Evolutionary conservation across 345 rosid genomes (phyloP).

Genomic region (Lumnitzera littorea): DNA sequence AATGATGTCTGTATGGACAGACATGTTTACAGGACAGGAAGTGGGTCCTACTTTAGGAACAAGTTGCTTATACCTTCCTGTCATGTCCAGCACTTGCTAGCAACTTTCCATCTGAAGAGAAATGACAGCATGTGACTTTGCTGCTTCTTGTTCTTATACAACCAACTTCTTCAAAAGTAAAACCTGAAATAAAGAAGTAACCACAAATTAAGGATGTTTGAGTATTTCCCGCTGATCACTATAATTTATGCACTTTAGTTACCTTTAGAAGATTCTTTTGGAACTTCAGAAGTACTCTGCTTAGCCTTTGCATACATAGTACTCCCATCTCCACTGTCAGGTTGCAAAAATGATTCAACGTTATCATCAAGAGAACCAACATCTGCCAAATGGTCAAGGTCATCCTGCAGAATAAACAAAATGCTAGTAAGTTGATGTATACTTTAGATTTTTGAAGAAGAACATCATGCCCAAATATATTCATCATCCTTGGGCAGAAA

Average conservation of each 20-base stretch:
- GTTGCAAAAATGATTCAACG: constrained; percentile 48
- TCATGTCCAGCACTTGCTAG: constrained; percentile 74
- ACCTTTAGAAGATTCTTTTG: constrained; percentile 50
- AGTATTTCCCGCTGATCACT: background rate
- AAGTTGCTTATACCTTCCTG: constrained; percentile 37
- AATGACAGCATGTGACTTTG: constrained; percentile 74
- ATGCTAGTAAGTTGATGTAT: background rate
- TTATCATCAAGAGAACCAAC: constrained; percentile 48
- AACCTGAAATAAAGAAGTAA: constrained; percentile 44
- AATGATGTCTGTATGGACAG: no score
- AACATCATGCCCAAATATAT: background rate
- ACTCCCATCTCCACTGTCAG: constrained; percentile 43
- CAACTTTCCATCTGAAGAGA: constrained; percentile 70
- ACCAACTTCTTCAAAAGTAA: constrained; percentile 52
- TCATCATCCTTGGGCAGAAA: no score
- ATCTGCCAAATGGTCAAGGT: constrained; percentile 48
- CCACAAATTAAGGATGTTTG: constrained; percentile 20
- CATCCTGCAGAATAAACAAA: constrained; percentile 39
- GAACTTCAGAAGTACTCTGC: constrained; percentile 32
- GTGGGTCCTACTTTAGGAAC: background rate
- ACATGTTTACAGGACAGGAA: constrained; percentile 1
- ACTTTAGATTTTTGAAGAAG: background rate
- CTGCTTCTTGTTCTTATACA: constrained; percentile 47
- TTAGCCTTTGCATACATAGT: constrained; percentile 37
- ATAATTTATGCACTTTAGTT: background rate